Evolutionary conservation across 805 yeast species (phyloP).

Genomic region (Suhomyces xylopsoci): DNA sequence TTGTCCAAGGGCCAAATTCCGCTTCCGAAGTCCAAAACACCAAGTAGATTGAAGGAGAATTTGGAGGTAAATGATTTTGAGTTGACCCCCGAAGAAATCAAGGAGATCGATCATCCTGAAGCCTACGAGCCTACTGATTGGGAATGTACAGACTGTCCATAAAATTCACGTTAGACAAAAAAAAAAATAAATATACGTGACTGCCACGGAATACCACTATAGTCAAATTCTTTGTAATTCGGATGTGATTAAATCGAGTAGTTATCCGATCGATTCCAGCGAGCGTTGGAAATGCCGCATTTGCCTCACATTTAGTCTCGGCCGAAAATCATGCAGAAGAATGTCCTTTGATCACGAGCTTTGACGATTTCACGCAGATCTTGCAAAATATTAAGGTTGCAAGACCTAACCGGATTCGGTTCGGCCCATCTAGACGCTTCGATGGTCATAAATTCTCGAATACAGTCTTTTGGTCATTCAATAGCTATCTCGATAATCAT

Average conservation of each 20-base stretch:
- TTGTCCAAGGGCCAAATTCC: constrained; percentile 45
- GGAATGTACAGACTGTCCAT: constrained; percentile 57
- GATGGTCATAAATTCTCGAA: not conserved
- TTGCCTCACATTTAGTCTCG: not conserved
- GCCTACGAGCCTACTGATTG: constrained; percentile 73
- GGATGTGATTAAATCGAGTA: not conserved
- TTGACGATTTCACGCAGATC: not conserved
- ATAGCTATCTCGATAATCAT: too few relatives aligned
- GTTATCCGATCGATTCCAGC: not conserved
- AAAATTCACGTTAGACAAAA: not conserved
- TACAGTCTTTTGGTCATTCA: too few relatives aligned
- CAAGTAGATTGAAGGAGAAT: constrained; percentile 21
- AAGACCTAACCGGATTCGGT: not conserved
- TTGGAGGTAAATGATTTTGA: constrained; percentile 24
- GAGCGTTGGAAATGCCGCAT: not conserved
- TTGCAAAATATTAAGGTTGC: not conserved
- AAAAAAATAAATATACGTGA: too few relatives aligned
- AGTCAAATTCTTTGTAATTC: not conserved
- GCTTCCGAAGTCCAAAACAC: constrained; percentile 30
- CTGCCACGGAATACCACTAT: not conserved
- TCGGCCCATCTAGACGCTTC: not conserved
- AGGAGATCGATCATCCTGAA: constrained; percentile 28
- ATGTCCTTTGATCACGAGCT: not conserved
- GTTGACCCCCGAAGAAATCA: constrained; percentile 24
- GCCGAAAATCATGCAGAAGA: not conserved